Conservation (phyloP, 495 filamentous ascomycete genomes). For the Penicillium odoratum region DNA sequence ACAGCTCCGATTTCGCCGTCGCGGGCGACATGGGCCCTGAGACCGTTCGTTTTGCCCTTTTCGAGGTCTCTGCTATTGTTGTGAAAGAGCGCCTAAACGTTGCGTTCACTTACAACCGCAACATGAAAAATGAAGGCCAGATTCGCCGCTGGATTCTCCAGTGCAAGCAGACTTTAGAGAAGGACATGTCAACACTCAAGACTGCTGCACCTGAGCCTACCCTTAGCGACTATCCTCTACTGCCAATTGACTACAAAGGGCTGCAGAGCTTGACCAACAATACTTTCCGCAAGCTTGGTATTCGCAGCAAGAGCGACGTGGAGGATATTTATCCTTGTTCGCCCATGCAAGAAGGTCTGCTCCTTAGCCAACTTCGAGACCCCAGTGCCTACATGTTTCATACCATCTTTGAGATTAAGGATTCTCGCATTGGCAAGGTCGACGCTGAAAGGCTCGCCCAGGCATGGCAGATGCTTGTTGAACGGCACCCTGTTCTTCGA, state of each 20-base stretch:
- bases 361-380: slow-evolving; percentile 61
- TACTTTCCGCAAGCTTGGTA: slow-evolving; percentile 49
- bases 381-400: slow-evolving; percentile 48
- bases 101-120: slow-evolving; percentile 60
- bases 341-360: slow-evolving; percentile 64
- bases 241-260: slow-evolving; percentile 60
- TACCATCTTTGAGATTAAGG: slow-evolving; percentile 46
- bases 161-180: slow-evolving; percentile 58
- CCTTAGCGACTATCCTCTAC: slow-evolving; percentile 61
- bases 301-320: slow-evolving; percentile 43
- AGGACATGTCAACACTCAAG: slow-evolving; percentile 51
- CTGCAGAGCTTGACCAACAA: slow-evolving; percentile 42
- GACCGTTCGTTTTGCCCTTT: slow-evolving; percentile 57
- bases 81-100: slow-evolving; percentile 59
- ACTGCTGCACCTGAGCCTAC: slow-evolving; percentile 55
- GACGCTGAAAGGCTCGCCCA: slow-evolving; percentile 40
- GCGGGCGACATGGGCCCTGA: slow-evolving; percentile 47
- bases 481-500: slow-evolving; percentile 53
- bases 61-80: slow-evolving; percentile 62
- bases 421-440: slow-evolving; percentile 25
- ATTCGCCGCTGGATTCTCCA: slow-evolving; percentile 61
- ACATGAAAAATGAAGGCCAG: slow-evolving; percentile 55
- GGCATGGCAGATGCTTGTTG: slow-evolving; percentile 56
- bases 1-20: slow-evolving; percentile 42
- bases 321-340: slow-evolving; percentile 67